phyloP scores from a whole-genome alignment of 257 asterid species.

The Plantago ovata region DNA sequence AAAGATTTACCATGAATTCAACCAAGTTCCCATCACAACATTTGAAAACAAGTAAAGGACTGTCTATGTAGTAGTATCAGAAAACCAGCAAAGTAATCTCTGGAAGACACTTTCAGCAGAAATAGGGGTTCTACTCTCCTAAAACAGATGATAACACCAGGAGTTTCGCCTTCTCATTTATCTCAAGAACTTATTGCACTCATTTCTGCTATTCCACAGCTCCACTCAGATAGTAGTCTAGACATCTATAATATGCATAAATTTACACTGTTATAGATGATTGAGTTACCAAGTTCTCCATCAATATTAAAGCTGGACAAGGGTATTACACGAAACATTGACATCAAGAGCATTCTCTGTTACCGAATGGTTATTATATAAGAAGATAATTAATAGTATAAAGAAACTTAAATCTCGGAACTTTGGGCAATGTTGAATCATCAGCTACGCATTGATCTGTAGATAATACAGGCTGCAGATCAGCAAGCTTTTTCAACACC shows the following conservation, averaged over 20 bases:
- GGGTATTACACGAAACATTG: background rate
- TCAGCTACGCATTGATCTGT: background rate
- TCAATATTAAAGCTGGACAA: background rate
- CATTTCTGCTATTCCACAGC: too few relatives aligned
- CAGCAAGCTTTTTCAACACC: background rate
- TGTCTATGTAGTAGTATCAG: too few relatives aligned
- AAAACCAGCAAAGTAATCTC: too few relatives aligned
- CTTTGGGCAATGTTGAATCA: constrained; percentile 7
- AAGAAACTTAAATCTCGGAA: background rate
- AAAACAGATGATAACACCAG: too few relatives aligned
- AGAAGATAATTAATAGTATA: background rate
- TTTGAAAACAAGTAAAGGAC: too few relatives aligned
- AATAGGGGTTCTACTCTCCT: too few relatives aligned
- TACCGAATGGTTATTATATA: background rate
- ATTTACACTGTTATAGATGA: background rate
- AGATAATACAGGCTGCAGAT: constrained; percentile 9
- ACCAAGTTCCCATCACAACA: too few relatives aligned
- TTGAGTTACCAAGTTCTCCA: background rate
- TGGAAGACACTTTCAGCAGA: too few relatives aligned
- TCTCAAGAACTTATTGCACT: too few relatives aligned
- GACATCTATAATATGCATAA: background rate
- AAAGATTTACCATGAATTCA: too few relatives aligned
- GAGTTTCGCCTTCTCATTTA: too few relatives aligned
- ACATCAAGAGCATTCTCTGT: constrained; percentile 2
- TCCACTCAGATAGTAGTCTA: too few relatives aligned